These are phyloP conservation scores for Botrytis fragariae DNA, from an alignment of 2,329 filamentous ascomycete genomes.

Conservation along the genomic window DNA sequence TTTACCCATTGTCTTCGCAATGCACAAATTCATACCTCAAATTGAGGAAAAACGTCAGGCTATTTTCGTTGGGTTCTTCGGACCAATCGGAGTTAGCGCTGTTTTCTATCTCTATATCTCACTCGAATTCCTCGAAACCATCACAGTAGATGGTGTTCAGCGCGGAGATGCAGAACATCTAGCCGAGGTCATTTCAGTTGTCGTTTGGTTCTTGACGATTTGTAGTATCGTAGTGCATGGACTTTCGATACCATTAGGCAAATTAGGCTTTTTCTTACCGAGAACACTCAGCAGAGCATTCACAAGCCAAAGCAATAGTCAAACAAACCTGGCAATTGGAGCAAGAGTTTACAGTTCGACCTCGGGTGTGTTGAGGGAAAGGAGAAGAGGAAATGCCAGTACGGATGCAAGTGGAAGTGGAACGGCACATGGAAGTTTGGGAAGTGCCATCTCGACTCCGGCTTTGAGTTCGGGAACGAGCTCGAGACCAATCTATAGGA, in stretches of 20 bases:
- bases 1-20: slow-evolving; percentile 69
- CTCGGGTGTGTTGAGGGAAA: background rate
- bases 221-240: slow-evolving; percentile 86
- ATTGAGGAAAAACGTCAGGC: slow-evolving; percentile 74
- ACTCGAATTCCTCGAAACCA: slow-evolving; percentile 64
- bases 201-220: slow-evolving; percentile 84
- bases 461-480: slow-evolving; percentile 13
- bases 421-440: background rate
- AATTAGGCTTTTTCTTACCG: slow-evolving; percentile 59
- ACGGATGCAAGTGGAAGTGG: background rate
- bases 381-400: background rate
- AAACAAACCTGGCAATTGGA: slow-evolving; percentile 3
- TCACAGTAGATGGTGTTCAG: slow-evolving; percentile 58
- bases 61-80: slow-evolving; percentile 87
- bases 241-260: slow-evolving; percentile 74
- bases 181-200: slow-evolving; percentile 63
- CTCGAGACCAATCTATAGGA: slow-evolving; percentile 39
- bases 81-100: slow-evolving; percentile 85
- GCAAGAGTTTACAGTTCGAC: background rate
- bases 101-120: slow-evolving; percentile 86
- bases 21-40: slow-evolving; percentile 75
- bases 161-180: slow-evolving; percentile 65
- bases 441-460: background rate
- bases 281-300: slow-evolving; percentile 54
- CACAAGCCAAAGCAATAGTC: slow-evolving; percentile 28